Evolutionary conservation across 768 basidiomycete species (phyloP), one percentile per base, ranked within the genome.

Genomic region (Rhodosporidiobolus sp.): DNA sequence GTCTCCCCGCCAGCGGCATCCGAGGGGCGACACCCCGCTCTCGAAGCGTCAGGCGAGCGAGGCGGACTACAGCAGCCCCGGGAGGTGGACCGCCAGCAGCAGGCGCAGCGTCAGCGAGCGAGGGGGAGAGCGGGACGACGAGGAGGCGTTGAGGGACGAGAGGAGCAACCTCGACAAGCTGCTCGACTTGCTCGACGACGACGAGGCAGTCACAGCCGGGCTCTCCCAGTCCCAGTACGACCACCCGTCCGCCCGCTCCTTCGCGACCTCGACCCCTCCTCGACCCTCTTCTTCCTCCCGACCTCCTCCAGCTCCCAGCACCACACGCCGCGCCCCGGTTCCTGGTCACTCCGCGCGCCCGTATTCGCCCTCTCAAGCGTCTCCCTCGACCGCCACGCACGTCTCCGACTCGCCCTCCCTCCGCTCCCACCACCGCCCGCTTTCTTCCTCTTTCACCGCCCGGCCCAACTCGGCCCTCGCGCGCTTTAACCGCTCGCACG

Each of bases 101-200:
- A 22, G 66, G 4, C 22, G 60, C 26, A 52, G 57, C n/a, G 32
- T 10, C 26, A 50, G 55, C 35, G 65, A n/a, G 48, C 8, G n/a
- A 12, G 56, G 5, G 0, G 65, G 50, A 17, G 26, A 14, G 5
- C 34, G 28, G 30, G 48, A 30, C 8, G 56, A 61, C 43, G 49
- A 16, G 34, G 22, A 5, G 43, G 16, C 3, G 11, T 35, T 28
- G 34, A 8, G n/a, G 34, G 24, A 48, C 26, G 50, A 53, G 26
- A 6, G 43, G 52, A 60, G 57, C 50, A 72, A 72, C 35, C 57
- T 72, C 28, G 71, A 72, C 56, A 53, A 43, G 43, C 46, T 72
- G 56, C 62, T 72, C 38, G 63, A 64, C 50, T 55, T 59, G 7
- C 66, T 72, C 32, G 71, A 72, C 52, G 49, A 59, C 9, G 66